Evolutionary conservation across 805 yeast genomes (phyloP).

Genomic region (Yarrowia sp.): DNA sequence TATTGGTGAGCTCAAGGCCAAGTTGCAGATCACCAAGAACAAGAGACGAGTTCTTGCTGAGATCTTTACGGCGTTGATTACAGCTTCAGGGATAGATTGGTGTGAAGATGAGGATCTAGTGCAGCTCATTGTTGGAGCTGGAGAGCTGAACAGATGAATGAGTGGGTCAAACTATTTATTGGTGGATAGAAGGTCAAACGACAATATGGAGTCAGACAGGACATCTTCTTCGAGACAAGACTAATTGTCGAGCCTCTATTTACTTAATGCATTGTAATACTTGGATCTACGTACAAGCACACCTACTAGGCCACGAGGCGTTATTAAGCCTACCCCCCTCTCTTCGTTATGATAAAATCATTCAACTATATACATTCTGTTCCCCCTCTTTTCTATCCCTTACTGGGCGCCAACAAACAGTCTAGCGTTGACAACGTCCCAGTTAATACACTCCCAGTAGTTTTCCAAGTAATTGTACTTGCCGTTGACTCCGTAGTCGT

Average conservation of each 20-base stretch:
- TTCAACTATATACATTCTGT: conserved; percentile 29
- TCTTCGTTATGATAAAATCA: conserved; percentile 9
- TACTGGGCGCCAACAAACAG: conserved; percentile 40
- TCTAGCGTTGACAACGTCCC: conserved; percentile 59
- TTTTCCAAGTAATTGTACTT: conserved; percentile 73
- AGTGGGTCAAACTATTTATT: background rate
- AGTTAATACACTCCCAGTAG: conserved; percentile 80
- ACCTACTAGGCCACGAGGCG: too few species aligned
- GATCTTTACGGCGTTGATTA: conserved; percentile 42
- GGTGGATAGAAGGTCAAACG: too few species aligned
- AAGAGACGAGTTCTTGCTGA: conserved; percentile 42
- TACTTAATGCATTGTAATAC: too few species aligned
- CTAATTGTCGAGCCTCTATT: too few species aligned
- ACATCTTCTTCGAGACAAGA: too few species aligned
- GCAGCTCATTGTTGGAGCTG: conserved; percentile 36
- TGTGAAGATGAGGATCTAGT: conserved; percentile 34
- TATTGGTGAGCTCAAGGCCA: conserved; percentile 4
- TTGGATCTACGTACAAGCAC: background rate
- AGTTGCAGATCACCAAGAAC: conserved; percentile 19
- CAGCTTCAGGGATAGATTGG: conserved; percentile 45
- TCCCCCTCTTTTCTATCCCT: conserved; percentile 14
- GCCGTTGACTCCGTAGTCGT: conserved; percentile 82
- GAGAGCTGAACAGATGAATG: conserved; percentile 26
- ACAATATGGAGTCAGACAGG: too few species aligned
- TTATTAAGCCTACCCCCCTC: too few species aligned